Percentiles rank a stretch among this genome's conserved stretches.
These are phyloP conservation scores for Cynanchum wilfordii DNA, from an alignment of 257 asterid species.

Conservation along the genomic window DNA sequence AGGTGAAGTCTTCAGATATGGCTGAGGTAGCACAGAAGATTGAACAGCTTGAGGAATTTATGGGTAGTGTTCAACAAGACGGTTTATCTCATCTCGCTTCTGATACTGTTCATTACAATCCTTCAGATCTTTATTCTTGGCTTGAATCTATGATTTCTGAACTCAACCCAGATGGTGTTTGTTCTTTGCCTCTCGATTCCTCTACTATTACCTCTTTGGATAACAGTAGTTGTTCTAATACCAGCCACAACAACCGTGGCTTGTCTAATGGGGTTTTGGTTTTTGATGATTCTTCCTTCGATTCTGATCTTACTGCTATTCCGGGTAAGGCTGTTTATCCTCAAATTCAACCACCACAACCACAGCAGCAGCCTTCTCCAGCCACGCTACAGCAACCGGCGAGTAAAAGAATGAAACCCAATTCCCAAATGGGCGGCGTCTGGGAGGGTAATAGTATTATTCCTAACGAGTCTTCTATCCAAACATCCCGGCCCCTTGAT, in stretches of 20 bases:
- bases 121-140: constrained; percentile 82
- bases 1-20: constrained; percentile 58
- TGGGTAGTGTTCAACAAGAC: constrained; percentile 40
- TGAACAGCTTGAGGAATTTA: constrained; percentile 54
- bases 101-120: constrained; percentile 71
- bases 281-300: constrained; percentile 45
- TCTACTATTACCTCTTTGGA: constrained; percentile 21
- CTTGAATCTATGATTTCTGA: constrained; percentile 75
- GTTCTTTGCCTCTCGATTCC: constrained; percentile 17
- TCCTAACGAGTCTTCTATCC: constrained; percentile 10
- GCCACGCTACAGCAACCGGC: constrained; percentile 32
- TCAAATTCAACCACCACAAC: constrained; percentile 18
- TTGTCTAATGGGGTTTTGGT: constrained; percentile 4
- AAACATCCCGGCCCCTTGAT: constrained; percentile 23
- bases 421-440: constrained; percentile 5
- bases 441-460: constrained; percentile 5
- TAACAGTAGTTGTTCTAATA: constrained; percentile 6
- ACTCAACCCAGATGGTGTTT: constrained; percentile 38
- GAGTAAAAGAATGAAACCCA: constrained; percentile 38
- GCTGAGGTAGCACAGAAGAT: constrained; percentile 68
- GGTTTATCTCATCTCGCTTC: constrained; percentile 48
- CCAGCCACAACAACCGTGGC: not conserved
- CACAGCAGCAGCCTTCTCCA: no score
- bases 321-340: constrained; percentile 72
- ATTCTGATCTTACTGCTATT: constrained; percentile 78